Evolutionary conservation across 2,329 filamentous ascomycete genomes (phyloP), one percentile per base, ranked within the genome.

Genomic region (Alternaria gaisen): DNA sequence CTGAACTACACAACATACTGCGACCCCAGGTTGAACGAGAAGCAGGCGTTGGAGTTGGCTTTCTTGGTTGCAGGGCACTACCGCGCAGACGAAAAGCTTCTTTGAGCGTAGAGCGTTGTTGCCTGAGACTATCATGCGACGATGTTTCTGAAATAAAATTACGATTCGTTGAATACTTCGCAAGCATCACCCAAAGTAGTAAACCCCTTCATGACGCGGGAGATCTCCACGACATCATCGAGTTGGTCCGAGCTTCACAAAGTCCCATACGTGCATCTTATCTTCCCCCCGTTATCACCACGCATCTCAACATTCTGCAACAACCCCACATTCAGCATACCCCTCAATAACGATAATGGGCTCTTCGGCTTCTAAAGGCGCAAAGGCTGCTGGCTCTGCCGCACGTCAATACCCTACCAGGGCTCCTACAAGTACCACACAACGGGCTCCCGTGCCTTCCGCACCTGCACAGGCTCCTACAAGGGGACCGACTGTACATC

Each of bases 1-100:
- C 87, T 93, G 66, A 94, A 97, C 73, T 99, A 99, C 80, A 97
- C 93, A 5, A 97, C 91, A 38, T 98, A 94, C 83, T 99, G 95
- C 78, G 95, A 99, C 78, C 95, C 95, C 5, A 83, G 95, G 24
- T 82, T 99, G 68, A 99, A 99, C 75, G 95, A 98, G 85, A 97
- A 98, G 82, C 95, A 99, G 83, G 94, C 95, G 1, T 85, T 99
- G 14, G 95, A 99, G 83, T 80, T 98, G 77, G 94, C 95, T 0
- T 99, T 99, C 79, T 80, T 98, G 72, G 90, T 99, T 48, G 95
- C 95, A 0, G 93, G 93, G 5, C 91, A 94, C 73, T 95, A 88
- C 72, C 80, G 87, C 12, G 83, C 84, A 44, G 81, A 83, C 50
- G 68, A 60, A 32, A 61, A 63, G 30, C 62, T 68, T 5, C 69